A percentile compares a stretch with the other conserved stretches of the same genome.
Conservation (phyloP, 139 green algal species). For the Tetratostichococcus sp. region DNA sequence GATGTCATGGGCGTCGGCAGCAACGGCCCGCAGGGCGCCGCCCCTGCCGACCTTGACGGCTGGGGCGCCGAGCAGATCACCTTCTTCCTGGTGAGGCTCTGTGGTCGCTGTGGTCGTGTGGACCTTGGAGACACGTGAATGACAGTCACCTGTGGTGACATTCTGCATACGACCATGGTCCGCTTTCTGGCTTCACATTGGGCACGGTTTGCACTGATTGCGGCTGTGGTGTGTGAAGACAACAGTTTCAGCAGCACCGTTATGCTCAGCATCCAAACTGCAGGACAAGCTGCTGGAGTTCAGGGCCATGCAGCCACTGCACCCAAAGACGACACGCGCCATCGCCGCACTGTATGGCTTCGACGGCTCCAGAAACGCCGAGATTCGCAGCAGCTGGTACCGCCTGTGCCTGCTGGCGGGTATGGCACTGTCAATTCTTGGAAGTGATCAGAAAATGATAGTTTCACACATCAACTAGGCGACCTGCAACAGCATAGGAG, state of each 20-base stretch:
- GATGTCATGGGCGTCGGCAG: constrained; percentile 23
- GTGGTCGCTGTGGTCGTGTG: no score
- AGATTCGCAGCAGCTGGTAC: constrained; percentile 61
- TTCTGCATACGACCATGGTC: no score
- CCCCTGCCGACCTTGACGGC: constrained; percentile 47
- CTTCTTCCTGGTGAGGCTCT: constrained; percentile 44
- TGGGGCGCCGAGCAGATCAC: constrained; percentile 53
- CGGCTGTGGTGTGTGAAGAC: neutral
- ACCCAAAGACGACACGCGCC: constrained; percentile 26
- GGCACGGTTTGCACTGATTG: no score
- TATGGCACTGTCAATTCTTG: neutral
- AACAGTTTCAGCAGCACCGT: no score
- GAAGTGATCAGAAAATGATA: no score
- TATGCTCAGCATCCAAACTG: no score
- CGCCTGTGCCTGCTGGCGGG: constrained; percentile 59
- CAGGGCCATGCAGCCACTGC: constrained; percentile 29
- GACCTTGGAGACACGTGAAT: no score
- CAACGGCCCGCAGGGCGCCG: neutral
- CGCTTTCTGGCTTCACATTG: no score
- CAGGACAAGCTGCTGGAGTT: constrained; percentile 57
- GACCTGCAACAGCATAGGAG: no score
- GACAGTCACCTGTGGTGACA: no score
- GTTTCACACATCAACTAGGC: no score
- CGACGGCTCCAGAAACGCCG: constrained; percentile 56
- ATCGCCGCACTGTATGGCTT: constrained; percentile 63